Evolutionary conservation across 2,329 filamentous ascomycete species (phyloP), one percentile per base, ranked within the genome.

Genomic region (Sporothrix protearum): DNA sequence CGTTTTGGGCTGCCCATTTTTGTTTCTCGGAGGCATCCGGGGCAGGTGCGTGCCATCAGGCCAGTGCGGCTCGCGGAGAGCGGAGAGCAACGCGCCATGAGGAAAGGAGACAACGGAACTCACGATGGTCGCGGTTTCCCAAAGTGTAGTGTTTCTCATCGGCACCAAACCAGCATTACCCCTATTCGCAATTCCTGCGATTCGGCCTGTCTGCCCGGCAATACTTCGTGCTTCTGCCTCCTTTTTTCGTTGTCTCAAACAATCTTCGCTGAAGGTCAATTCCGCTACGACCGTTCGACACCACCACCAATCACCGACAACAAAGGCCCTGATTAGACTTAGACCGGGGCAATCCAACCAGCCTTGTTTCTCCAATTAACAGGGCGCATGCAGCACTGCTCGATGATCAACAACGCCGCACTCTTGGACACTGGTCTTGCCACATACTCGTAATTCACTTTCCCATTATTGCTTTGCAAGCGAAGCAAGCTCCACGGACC

Each of bases 21-120:
- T 47, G 42, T 47, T 19, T 4, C 33, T 66, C 63, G 63, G 63
- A 47, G 63, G 63, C 42, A 66, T 47, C 63, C 63, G 63, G 63
- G 42, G 42, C 25, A 67, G 16, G 42, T 51, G 39, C 63, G 16
- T 61, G n/a, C 39, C 33, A 22, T 9, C 2, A 1, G 19, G 22
- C 63, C 16, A 33, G 63, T 22, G 1, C 39, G 33, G 30, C 36
- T 45, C 14, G 12, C 12, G 39, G 25, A n/a, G 14, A 66, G 14
- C 42, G 39, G 39, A 66, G 39, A 49, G n/a, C 14, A 25, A 33
- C 42, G 63, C 25, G 42, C 22, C 49, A 66, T 33, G 36, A 47
- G 42, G 61, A 19, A 30, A 10, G 39, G 61, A 64, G 42, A 19
- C 39, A n/a, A 42, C 19, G 33, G 19, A 3, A 61, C n/a, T 19